Evolutionary conservation across 2,329 filamentous ascomycete species (phyloP), one percentile per base, ranked within the genome.

Genomic region (Pestalotiopsis fici): DNA sequence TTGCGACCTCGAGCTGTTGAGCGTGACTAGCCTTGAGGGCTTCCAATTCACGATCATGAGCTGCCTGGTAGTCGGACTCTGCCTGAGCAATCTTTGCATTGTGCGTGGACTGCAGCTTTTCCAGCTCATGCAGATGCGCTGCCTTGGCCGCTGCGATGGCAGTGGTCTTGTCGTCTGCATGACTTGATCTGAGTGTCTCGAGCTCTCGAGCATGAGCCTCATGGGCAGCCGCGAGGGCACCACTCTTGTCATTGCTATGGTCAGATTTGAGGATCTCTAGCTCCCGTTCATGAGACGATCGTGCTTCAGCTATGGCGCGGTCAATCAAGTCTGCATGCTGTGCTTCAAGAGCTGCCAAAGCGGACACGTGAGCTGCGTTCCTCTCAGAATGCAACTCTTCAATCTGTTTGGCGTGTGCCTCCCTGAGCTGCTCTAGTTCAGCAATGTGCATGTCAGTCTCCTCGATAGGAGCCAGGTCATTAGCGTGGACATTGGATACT

Each of bases 401-500:
- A 15, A 77, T 63, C 28, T 71, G 67, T 39, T 73, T 72, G n/a
- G 72, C 74, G 54, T 78, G 75, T 54, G 74, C 69, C 2, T 66
- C 64, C 39, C 68, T 71, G 35, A 80, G 75, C 21, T 76, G 73
- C 3, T 76, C 77, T 3, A 78, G 69, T 65, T 84, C 83, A 31
- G 79, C 75, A 5, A 74, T 69, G 67, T 74, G 71, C 2, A 66
- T 68, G 59, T 76, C 70, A 13, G 70, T 68, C 39, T 71, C 67
- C 7, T 71, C 68, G 6, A 71, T 62, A 64, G 74, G 71, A 28
- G 83, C 80, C 18, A 87, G 77, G 56, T 78, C 71, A 71, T 87
- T 80, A 2, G 78, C 76, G 47, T 83, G 79, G 21, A 88, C 81
- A 1, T 69, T 71, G 1, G 86, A 86, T 43, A 87, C 74, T 56